Percentiles rank a stretch among this genome's conserved stretches.
Conservation (phyloP, 495 filamentous ascomycete genomes). For the Lasiosphaeria hispida region DNA sequence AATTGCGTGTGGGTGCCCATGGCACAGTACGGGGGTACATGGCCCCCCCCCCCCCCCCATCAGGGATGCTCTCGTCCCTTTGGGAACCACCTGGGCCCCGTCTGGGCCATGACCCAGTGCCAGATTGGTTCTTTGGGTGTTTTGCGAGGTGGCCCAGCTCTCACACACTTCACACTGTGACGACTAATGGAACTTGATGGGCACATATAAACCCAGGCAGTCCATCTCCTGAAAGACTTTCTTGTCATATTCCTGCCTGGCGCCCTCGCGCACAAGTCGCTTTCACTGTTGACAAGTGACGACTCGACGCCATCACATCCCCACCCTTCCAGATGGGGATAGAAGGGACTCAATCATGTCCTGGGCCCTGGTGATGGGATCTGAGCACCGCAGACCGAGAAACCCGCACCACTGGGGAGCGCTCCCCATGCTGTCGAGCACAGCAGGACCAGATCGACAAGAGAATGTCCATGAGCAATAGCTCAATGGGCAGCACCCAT, state of each 20-base stretch:
- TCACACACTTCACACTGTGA: slow-evolving; percentile 16
- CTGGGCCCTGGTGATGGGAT: too few relatives aligned
- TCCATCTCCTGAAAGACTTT: too few relatives aligned
- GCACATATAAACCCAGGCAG: neutral
- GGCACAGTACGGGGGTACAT: slow-evolving; percentile 16
- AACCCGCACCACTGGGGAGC: too few relatives aligned
- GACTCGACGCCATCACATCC: too few relatives aligned
- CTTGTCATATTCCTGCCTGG: too few relatives aligned
- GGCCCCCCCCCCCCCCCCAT: slow-evolving; percentile 7
- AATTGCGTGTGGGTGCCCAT: slow-evolving; percentile 14
- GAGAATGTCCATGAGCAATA: too few relatives aligned
- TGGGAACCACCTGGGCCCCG: neutral
- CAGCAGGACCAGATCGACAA: neutral
- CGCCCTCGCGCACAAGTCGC: too few relatives aligned
- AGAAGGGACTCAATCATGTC: too few relatives aligned
- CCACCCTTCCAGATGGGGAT: too few relatives aligned
- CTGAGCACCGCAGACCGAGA: too few relatives aligned
- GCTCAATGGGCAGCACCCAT: too few relatives aligned
- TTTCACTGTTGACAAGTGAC: too few relatives aligned
- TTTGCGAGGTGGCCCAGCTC: neutral
- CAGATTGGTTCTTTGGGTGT: neutral
- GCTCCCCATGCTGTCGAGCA: neutral
- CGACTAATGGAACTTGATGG: neutral
- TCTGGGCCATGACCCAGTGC: neutral
- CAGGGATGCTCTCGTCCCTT: slow-evolving; percentile 9